phyloP scores from a whole-genome alignment of 2,329 filamentous ascomycete genomes.

The Pseudogymnoascus sp. region DNA sequence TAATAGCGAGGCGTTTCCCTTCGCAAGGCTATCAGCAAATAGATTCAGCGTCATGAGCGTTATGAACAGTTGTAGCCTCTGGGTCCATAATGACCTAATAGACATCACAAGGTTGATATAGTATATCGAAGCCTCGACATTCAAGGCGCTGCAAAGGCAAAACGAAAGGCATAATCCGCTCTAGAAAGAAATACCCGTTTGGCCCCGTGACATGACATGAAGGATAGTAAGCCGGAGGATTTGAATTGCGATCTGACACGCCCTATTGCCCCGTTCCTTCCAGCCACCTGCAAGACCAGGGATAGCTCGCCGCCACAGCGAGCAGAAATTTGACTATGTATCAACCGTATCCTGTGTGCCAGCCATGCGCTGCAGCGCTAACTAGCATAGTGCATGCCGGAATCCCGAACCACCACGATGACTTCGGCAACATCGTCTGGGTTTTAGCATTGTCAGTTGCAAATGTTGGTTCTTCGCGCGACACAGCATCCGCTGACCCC shows the following conservation, averaged over 20 bases:
- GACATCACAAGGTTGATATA: not conserved
- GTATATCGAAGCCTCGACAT: not conserved
- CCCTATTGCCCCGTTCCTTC: not conserved
- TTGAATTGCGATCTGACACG: conserved; percentile 1
- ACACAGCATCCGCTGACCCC: not conserved
- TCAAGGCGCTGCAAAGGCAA: not conserved
- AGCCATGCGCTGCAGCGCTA: not conserved
- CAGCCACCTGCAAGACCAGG: not conserved
- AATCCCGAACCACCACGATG: not conserved
- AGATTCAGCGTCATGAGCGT: not conserved
- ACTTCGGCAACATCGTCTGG: not conserved
- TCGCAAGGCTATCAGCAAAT: not conserved
- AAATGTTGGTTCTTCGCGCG: not conserved
- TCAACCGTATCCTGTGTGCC: not conserved
- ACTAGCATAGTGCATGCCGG: not conserved
- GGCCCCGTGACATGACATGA: not conserved
- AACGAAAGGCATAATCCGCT: not conserved
- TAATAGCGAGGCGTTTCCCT: not conserved
- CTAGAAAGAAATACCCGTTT: not conserved
- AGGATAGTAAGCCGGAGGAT: not conserved
- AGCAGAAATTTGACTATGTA: not conserved
- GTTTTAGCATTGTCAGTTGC: not conserved
- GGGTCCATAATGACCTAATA: not conserved
- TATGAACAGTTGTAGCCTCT: not conserved
- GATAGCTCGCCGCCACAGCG: not conserved